phyloP scores from a whole-genome alignment of 345 rosid genomes.

The Heritiera littoralis region DNA sequence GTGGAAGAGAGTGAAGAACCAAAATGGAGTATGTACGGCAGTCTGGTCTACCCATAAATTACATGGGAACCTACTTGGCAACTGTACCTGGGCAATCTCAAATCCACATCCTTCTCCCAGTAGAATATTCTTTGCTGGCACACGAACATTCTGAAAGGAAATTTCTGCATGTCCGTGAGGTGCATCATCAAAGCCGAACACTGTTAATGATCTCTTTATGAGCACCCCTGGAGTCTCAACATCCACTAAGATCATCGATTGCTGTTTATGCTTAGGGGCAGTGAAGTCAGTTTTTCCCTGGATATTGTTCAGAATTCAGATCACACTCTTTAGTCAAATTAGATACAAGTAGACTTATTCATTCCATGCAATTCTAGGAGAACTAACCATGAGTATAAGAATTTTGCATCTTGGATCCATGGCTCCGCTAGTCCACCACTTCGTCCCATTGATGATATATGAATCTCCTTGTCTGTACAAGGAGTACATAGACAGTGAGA shows the following conservation, averaged over 20 bases:
- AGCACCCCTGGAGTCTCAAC: slow-evolving; percentile 66
- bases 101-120: slow-evolving; percentile 97
- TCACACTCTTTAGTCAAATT: slow-evolving; percentile 6
- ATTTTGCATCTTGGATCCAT: slow-evolving; percentile 98
- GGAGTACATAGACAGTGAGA: slow-evolving; percentile 17
- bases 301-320: slow-evolving; percentile 21
- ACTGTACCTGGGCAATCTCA: slow-evolving; percentile 95
- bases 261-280: slow-evolving; percentile 86
- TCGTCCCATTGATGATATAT: slow-evolving; percentile 80
- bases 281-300: slow-evolving; percentile 93
- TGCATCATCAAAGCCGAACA: slow-evolving; percentile 95
- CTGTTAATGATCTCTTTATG: slow-evolving; percentile 78
- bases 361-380: slow-evolving; percentile 4
- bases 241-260: slow-evolving; percentile 96
- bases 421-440: slow-evolving; percentile 99
- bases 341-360: slow-evolving; percentile 8
- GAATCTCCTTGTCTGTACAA: slow-evolving; percentile 74
- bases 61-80: background rate
- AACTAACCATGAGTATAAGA: slow-evolving; percentile 94
- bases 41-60: background rate
- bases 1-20: background rate
- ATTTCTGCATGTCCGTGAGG: slow-evolving; percentile 99
- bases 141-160: slow-evolving; percentile 67
- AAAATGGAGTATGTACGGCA: background rate
- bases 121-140: slow-evolving; percentile 82